These are phyloP conservation scores for Xylariaceae sp. DNA, from an alignment of 2,329 filamentous ascomycete species.

Conservation along the genomic window DNA sequence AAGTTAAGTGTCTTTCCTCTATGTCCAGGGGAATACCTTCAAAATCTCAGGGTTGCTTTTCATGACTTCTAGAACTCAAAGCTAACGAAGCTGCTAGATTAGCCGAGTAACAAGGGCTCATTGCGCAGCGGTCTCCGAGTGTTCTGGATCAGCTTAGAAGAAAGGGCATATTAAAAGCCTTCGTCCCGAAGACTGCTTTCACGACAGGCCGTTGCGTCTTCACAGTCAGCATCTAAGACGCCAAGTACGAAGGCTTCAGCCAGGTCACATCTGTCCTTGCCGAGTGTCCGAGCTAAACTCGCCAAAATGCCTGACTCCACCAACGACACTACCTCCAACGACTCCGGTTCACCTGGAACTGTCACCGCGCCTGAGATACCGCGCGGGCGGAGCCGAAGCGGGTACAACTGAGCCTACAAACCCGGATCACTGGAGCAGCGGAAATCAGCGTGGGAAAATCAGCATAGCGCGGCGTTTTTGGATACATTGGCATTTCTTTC, in stretches of 20 bases:
- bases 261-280: neutral
- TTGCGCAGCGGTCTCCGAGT: neutral
- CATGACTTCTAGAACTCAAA: neutral
- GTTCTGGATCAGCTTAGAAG: neutral
- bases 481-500: slow-evolving; percentile 2
- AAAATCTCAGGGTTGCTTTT: neutral
- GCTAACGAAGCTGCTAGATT: slow-evolving; percentile 9
- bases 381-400: slow-evolving; percentile 31
- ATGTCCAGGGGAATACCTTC: neutral
- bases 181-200: too few species aligned
- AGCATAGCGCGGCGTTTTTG: slow-evolving; percentile 17
- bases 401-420: slow-evolving; percentile 27
- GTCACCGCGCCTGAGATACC: slow-evolving; percentile 19
- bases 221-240: neutral
- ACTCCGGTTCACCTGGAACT: slow-evolving; percentile 23
- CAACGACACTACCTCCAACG: slow-evolving; percentile 28
- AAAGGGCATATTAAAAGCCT: neutral
- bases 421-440: neutral
- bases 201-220: neutral
- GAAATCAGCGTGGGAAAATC: neutral
- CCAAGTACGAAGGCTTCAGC: neutral
- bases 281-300: neutral
- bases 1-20: neutral
- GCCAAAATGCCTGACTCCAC: slow-evolving; percentile 32
- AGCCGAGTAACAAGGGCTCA: neutral